phyloP scores from a whole-genome alignment of 768 basidiomycete species.

The Boletus pseudo-olivaceus region DNA sequence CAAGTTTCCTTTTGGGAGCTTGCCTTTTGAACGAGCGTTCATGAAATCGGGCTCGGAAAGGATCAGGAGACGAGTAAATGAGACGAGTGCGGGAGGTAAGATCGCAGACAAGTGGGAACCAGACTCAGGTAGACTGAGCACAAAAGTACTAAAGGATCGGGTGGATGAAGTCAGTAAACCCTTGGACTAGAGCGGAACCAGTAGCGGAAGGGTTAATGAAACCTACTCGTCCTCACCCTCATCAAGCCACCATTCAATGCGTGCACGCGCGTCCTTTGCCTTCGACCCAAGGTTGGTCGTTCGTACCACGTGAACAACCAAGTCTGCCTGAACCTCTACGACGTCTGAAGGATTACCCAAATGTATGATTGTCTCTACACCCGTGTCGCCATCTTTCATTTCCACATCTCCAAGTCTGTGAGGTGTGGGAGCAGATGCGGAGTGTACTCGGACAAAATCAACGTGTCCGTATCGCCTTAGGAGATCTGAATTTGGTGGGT shows the following conservation, averaged over 20 bases:
- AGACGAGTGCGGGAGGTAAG: slow-evolving; percentile 57
- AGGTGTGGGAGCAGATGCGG: slow-evolving; percentile 21
- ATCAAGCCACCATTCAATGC: slow-evolving; percentile 94
- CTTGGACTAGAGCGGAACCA: neutral
- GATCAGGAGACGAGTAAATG: slow-evolving; percentile 62
- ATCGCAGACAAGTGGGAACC: slow-evolving; percentile 58
- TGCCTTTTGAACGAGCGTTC: slow-evolving; percentile 55
- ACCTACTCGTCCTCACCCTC: slow-evolving; percentile 86
- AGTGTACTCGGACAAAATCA: slow-evolving; percentile 61
- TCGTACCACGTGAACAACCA: slow-evolving; percentile 47
- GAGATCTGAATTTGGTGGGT: slow-evolving; percentile 88
- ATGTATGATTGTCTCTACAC: slow-evolving; percentile 12
- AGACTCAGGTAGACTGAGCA: slow-evolving; percentile 5
- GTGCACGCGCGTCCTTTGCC: slow-evolving; percentile 16
- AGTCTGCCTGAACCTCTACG: slow-evolving; percentile 73
- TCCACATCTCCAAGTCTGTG: slow-evolving; percentile 6
- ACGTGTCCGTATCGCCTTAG: slow-evolving; percentile 94
- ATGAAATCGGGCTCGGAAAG: slow-evolving; percentile 57
- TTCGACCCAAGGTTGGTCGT: slow-evolving; percentile 11
- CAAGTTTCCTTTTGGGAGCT: slow-evolving; percentile 67
- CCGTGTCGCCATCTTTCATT: slow-evolving; percentile 12
- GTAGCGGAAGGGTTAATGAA: neutral
- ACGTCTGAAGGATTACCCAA: slow-evolving; percentile 75
- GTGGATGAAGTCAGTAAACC: neutral
- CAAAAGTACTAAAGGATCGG: slow-evolving; percentile 6